Evolutionary conservation across 1,139 yeast species (phyloP), one percentile per base, ranked within the genome.

Genomic region (Pichia sp.): DNA sequence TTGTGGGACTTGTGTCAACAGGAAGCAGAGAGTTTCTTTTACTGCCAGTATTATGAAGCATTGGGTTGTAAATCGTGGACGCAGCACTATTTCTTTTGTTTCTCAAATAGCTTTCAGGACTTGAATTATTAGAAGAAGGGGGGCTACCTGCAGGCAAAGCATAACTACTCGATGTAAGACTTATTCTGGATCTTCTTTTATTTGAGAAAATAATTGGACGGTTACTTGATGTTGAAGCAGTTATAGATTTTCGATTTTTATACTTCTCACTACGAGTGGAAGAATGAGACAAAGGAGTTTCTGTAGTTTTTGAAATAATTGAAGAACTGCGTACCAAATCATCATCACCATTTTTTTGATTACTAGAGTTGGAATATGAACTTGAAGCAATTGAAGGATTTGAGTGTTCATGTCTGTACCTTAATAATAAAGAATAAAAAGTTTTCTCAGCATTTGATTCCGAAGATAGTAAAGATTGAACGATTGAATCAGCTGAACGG

Each of bases 381-480:
- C n/a, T 26, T 17, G 4, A 17, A 5, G 15, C 18, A 14, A 26
- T 9, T 14, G 14, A 14, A 4, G 30, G 30, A 11, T 26, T 26
- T 49, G 43, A 56, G 58, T 85, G 95, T 46, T 83, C 93, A 52
- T 82, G 84, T 51, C 96, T 74, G 61, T 91, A 91, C 54, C 85
- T 80, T 68, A 82, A 68, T 47, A 91, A 67, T 44, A 93, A 66
- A 47, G 86, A 82, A 62, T 91, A 93, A 53, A 91, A 91, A 42
- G 91, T 78, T 66, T 91, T 93, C 56, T 93, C 98, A 1, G 94
- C 77, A 50, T 82, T 83, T 41, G 78, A 73, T 23, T 68, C 74
- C 0, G 76, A 68, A 2, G 79, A 68, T 38, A 82, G 53, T 34
- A 91, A 67, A 45, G 78, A 73, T 8, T 73, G 62, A 30, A 84